Evolutionary conservation across 495 filamentous ascomycete species (phyloP), one percentile per base, ranked within the genome.

Genomic region (Collariella sp.): DNA sequence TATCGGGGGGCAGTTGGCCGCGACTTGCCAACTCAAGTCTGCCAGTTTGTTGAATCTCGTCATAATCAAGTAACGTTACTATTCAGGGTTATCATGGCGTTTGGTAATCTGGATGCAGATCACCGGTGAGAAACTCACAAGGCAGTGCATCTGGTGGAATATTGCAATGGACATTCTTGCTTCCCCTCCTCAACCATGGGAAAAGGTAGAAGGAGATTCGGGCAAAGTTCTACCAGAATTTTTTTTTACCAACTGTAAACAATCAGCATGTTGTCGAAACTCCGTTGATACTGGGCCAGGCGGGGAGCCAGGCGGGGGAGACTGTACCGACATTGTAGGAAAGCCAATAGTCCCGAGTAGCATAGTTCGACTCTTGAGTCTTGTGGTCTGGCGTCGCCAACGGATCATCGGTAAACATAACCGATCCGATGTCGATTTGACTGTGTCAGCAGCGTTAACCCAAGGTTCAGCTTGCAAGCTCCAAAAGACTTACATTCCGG

Each of bases 81-180:
- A n/a, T n/a, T n/a, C n/a, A n/a, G n/a, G n/a, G n/a, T n/a, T n/a
- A n/a, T n/a, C n/a, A n/a, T n/a, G n/a, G n/a, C n/a, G n/a, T n/a
- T 13, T 34, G 3, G 23, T n/a, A 4, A 10, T 12, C 19, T 23
- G 29, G 29, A 2, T 26, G 7, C 6, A 18, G 15, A 18, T 26
- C 18, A 15, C n/a, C 29, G 12, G 26, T 6, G 24, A 2, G 24
- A 13, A 18, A 22, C 48, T 42, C 13, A 58, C 56, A 0, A 58
- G 29, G 10, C 56, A 54, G 2, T 49, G 50, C 7, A 58, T 50
- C 3, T 54, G 56, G 20, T 54, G 50, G 3, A 56, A 59, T 7
- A 59, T 47, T 1, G 53, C 46, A 2, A 59, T 45, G 1, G 46
- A 59, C 56, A 59, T 34, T 10, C 31, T 18, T 34, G 26, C 3